Base-by-base conservation (phyloP, 2,329 filamentous ascomycete species). In the Thelonectria olida region DNA sequence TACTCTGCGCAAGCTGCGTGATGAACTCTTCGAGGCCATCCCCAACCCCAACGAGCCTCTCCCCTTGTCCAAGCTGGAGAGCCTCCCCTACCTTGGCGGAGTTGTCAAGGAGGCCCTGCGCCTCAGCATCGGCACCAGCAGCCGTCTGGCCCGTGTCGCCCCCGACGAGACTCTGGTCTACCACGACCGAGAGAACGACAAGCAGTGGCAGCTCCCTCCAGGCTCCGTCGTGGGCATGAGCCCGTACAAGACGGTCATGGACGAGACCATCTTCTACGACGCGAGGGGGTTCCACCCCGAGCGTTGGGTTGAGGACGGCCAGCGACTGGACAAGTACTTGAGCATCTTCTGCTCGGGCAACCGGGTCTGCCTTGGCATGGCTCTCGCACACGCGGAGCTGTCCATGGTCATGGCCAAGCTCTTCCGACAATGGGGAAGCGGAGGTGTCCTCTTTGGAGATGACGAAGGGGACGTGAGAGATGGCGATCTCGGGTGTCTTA, bases 41-140 rank as follows among this genome's bases (percentile, higher is more conserved):
- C 73, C 77, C 2, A 66, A 77, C 39, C 66, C 71, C 10, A 60
- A 72, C 42, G 69, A 73, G 47, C 54, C 67, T 2, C 59, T 70
- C 5, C 64, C 75, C 6, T 61, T 76, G 12, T 67, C 73, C 3
- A 62, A 67, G 42, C 67, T 79, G 2, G 75, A 78, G 54, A 72
- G 64, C 39, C 67, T 81, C 25, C 77, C 78, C 0, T 85, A 84
- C 63, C 76, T 86, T 23, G 72, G 78, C 25, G 82, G 81, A n/a
- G 81, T 85, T 3, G 76, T 86, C 56, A 82, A 80, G 47, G 84
- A 87, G 70, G 75, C 81, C 0, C 74, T 85, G 66, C 79, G 85
- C 7, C 72, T 84, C 5, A 79, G 83, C 52, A 80, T 83, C 13
- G 79, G 79, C 12, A 77, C 83, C 2, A 81, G 79, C n/a, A 77